Percentiles rank a stretch among this genome's conserved stretches.
These are phyloP conservation scores for Colletotrichum sp. DNA, from an alignment of 2,329 filamentous ascomycete species.

Conservation along the genomic window DNA sequence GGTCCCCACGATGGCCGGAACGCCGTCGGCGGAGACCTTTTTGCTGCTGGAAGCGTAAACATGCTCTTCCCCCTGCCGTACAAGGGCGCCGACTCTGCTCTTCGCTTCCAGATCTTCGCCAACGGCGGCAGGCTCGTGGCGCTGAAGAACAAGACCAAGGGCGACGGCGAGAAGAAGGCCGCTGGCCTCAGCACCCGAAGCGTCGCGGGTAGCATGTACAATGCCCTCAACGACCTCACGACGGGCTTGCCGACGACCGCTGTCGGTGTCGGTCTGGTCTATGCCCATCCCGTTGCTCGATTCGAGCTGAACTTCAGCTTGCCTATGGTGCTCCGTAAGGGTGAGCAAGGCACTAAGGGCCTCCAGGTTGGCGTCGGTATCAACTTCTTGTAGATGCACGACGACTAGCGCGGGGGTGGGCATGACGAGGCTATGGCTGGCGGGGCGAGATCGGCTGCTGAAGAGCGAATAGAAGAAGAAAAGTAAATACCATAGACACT, in stretches of 20 bases:
- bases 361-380: constrained; percentile 95
- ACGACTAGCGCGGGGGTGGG: not conserved
- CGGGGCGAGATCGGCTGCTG: not conserved
- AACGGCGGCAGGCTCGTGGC: constrained; percentile 88
- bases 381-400: constrained; percentile 77
- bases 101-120: constrained; percentile 88
- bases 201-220: constrained; percentile 57
- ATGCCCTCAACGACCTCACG: constrained; percentile 71
- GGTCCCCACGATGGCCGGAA: constrained; percentile 87
- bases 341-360: constrained; percentile 89
- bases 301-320: constrained; percentile 97
- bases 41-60: constrained; percentile 86
- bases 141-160: constrained; percentile 63
- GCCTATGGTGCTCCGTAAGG: constrained; percentile 79
- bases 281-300: constrained; percentile 89
- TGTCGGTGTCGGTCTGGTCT: constrained; percentile 88
- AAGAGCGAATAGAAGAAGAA: not conserved
- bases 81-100: constrained; percentile 79
- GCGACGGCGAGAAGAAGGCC: constrained; percentile 35
- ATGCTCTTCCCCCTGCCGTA: constrained; percentile 84
- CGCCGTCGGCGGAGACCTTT: constrained; percentile 89
- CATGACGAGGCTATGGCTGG: not conserved
- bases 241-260: constrained; percentile 83
- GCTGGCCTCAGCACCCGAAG: constrained; percentile 42
- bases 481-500: not conserved